Percentiles rank a stretch among this genome's conserved stretches.
phyloP scores from a whole-genome alignment of 306 rosid species.

The Cucumis sativus region DNA sequence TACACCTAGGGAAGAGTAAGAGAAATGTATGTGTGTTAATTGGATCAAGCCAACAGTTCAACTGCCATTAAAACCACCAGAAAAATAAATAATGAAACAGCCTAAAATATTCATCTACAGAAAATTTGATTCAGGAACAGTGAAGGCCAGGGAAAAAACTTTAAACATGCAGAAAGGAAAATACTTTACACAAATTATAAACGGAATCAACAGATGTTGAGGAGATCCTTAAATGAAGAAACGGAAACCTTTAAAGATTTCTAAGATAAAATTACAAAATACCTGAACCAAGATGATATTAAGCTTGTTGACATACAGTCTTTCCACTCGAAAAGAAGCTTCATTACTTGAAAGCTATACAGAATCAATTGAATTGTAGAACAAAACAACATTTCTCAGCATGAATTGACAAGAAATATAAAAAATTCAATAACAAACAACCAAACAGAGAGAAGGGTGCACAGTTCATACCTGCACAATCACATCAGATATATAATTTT shows the following conservation, averaged over 20 bases:
- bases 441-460: neutral
- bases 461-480: slow-evolving; percentile 63
- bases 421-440: neutral
- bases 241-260: neutral
- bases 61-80: neutral
- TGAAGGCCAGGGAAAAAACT: no score
- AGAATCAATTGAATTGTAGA: slow-evolving; percentile 3
- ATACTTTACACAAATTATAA: neutral
- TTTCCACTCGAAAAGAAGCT: slow-evolving; percentile 70
- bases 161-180: neutral
- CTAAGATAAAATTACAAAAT: neutral
- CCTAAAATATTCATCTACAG: neutral
- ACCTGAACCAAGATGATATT: slow-evolving; percentile 98
- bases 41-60: neutral
- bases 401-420: neutral
- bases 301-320: slow-evolving; percentile 96
- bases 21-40: neutral
- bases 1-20: neutral
- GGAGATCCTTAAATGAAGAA: neutral
- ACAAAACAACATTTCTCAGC: neutral
- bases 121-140: neutral
- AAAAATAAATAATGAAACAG: neutral
- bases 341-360: slow-evolving; percentile 76
- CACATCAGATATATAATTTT: slow-evolving; percentile 89
- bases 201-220: neutral